Percentiles rank a stretch among this genome's conserved stretches.
Evolutionary conservation across 2,329 filamentous ascomycete genomes (phyloP).

Genomic region (Epichloe baconii): DNA sequence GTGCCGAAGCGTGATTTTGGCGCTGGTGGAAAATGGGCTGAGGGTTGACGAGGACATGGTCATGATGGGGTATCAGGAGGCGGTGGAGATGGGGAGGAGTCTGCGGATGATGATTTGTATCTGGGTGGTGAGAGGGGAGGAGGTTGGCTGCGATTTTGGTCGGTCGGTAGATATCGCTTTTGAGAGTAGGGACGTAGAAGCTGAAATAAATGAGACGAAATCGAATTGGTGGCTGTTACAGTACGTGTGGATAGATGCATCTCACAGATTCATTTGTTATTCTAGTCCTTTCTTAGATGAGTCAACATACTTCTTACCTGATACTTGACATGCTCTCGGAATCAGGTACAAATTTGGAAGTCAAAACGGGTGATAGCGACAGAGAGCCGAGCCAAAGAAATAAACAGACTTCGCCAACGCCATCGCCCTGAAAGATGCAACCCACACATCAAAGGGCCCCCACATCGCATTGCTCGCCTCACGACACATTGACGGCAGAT

Average conservation of each 20-base stretch:
- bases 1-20: conserved; percentile 66
- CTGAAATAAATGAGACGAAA: not conserved
- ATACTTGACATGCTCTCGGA: not conserved
- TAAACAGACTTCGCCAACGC: not conserved
- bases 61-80: conserved; percentile 67
- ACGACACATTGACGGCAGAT: not conserved
- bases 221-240: not conserved
- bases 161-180: conserved; percentile 9
- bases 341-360: not conserved
- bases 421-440: not conserved
- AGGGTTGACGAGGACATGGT: conserved; percentile 87
- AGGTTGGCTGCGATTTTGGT: conserved; percentile 31
- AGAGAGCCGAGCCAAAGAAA: not conserved
- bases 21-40: conserved; percentile 69
- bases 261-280: too few relatives aligned
- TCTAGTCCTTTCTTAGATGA: too few relatives aligned
- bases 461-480: not conserved
- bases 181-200: too few relatives aligned
- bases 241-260: too few relatives aligned
- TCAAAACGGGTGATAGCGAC: not conserved
- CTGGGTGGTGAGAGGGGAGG: conserved; percentile 42
- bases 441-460: not conserved
- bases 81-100: conserved; percentile 59
- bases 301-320: too few relatives aligned
- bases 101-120: conserved; percentile 46